These are phyloP conservation scores for Rhizoclosmatium globosum DNA, from an alignment of 192 early-diverging fungal species.

Conservation along the genomic window DNA sequence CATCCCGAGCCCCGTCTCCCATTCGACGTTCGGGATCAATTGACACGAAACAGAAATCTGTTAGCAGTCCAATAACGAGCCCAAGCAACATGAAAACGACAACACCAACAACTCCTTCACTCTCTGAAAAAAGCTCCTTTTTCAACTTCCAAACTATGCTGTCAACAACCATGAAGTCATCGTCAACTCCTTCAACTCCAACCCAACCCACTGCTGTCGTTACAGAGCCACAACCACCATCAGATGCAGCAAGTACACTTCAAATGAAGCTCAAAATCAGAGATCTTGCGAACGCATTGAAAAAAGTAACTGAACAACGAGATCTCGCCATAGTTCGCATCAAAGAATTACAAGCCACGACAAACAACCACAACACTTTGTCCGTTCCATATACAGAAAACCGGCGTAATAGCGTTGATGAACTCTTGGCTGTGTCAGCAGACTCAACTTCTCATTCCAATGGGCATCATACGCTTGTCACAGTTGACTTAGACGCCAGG, in stretches of 20 bases:
- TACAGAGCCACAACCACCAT: not conserved
- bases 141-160: slow-evolving; percentile 1
- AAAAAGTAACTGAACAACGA: slow-evolving; percentile 43
- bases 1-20: not conserved
- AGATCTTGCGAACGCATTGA: slow-evolving; percentile 42
- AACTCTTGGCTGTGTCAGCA: not conserved
- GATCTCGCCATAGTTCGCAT: slow-evolving; percentile 36
- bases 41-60: not conserved
- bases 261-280: slow-evolving; percentile 49
- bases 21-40: not conserved
- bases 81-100: not conserved
- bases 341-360: slow-evolving; percentile 34
- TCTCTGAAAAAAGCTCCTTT: not conserved
- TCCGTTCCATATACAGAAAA: not conserved
- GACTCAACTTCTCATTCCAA: too few species aligned
- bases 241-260: slow-evolving; percentile 27
- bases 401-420: slow-evolving; percentile 17
- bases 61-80: not conserved
- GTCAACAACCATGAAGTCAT: not conserved
- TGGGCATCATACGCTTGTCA: not conserved
- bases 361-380: not conserved
- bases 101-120: not conserved
- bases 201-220: not conserved
- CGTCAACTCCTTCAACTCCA: not conserved
- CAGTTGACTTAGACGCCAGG: slow-evolving; percentile 3